Conservation (phyloP, 768 basidiomycete genomes). For the Kwoniella dendrophila region DNA sequence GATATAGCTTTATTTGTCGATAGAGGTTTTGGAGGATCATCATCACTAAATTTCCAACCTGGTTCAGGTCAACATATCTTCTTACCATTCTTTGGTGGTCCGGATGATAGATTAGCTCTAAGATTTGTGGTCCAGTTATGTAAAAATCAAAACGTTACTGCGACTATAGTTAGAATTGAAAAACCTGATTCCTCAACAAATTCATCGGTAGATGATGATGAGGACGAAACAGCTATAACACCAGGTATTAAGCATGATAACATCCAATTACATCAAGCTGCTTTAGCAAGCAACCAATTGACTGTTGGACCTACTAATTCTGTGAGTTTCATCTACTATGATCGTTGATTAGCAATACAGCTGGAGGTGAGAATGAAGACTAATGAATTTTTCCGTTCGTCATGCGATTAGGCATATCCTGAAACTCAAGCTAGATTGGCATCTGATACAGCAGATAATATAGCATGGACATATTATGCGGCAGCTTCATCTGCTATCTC, state of each 20-base stretch:
- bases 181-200: conserved; percentile 23
- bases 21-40: conserved; percentile 63
- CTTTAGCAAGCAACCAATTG: conserved; percentile 48
- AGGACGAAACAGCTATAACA: conserved; percentile 7
- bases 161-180: conserved; percentile 70
- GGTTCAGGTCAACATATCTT: conserved; percentile 67
- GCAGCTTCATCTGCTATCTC: conserved; percentile 39
- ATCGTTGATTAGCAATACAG: background rate
- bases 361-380: background rate
- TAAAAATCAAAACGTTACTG: conserved; percentile 66
- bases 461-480: conserved; percentile 74
- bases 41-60: conserved; percentile 35
- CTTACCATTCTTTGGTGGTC: conserved; percentile 89
- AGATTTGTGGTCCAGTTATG: conserved; percentile 81
- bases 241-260: conserved; percentile 29
- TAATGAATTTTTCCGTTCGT: conserved; percentile 5
- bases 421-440: conserved; percentile 69
- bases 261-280: conserved; percentile 44
- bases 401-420: conserved; percentile 62
- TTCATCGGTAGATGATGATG: no score
- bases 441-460: conserved; percentile 79
- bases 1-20: conserved; percentile 90
- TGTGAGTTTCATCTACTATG: conserved; percentile 26
- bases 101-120: conserved; percentile 86
- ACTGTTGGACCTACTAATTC: conserved; percentile 34